These are phyloP conservation scores for Dictyostelium discoideum DNA, from an alignment of 78 protist species.

Conservation along the genomic window DNA sequence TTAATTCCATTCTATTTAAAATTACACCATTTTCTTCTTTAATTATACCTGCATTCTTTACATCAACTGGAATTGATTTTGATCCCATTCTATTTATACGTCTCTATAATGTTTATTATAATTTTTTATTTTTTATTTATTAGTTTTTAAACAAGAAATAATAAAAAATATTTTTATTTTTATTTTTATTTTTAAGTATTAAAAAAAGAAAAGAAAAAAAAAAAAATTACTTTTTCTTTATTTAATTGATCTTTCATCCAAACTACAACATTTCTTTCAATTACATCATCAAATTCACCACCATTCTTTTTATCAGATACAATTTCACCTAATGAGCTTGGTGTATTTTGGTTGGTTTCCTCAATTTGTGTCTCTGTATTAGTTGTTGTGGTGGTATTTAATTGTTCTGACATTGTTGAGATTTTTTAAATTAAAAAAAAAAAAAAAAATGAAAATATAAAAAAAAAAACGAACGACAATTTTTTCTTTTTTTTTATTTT, in stretches of 20 bases:
- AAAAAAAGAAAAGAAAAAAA: not conserved
- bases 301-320: not conserved
- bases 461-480: not conserved
- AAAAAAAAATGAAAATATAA: not conserved
- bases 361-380: not conserved
- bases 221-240: constrained; percentile 15
- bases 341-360: not conserved
- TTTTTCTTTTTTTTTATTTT: not conserved
- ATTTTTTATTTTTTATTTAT: too few relatives aligned
- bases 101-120: not conserved
- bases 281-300: constrained; percentile 11
- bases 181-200: too few relatives aligned
- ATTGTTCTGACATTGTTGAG: not conserved
- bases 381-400: not conserved
- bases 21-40: constrained; percentile 19
- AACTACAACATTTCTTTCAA: constrained; percentile 34
- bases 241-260: constrained; percentile 67
- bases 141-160: too few relatives aligned
- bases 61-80: constrained; percentile 23
- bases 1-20: constrained; percentile 40
- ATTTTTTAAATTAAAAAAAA: not conserved
- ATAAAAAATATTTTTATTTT: too few relatives aligned
- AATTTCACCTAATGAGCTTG: constrained; percentile 21
- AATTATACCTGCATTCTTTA: constrained; percentile 65
- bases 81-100: constrained; percentile 13